phyloP scores from a whole-genome alignment of 371 early-diverging fungal genomes.

The Globomyces sp. region DNA sequence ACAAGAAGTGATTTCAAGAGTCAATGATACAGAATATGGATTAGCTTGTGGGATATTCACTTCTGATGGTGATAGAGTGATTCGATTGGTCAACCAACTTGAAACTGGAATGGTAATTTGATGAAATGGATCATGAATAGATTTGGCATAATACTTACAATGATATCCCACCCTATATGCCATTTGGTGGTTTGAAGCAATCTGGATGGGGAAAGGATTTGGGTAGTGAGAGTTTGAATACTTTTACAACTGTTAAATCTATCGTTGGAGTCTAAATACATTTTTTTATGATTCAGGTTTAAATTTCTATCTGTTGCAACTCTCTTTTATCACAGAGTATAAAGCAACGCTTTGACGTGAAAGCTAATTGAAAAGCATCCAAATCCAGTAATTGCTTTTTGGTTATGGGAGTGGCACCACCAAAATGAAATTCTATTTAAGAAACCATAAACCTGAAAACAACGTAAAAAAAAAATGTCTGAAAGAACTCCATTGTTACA shows the following conservation, averaged over 20 bases:
- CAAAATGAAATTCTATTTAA: too few species aligned
- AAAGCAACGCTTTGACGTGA: too few species aligned
- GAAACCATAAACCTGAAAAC: too few species aligned
- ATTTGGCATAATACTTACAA: constrained; percentile 10
- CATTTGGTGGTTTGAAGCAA: constrained; percentile 3
- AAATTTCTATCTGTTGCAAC: too few species aligned
- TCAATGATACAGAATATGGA: constrained; percentile 26
- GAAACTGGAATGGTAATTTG: background rate
- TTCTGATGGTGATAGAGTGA: background rate
- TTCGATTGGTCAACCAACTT: background rate
- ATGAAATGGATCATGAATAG: too few species aligned
- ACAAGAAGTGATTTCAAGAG: constrained; percentile 19
- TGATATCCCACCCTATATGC: constrained; percentile 4
- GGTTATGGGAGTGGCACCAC: too few species aligned
- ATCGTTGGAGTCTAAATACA: background rate
- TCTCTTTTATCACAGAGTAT: too few species aligned
- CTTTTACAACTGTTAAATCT: constrained; percentile 5
- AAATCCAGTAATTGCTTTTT: too few species aligned
- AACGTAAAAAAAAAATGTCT: too few species aligned
- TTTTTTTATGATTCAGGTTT: too few species aligned
- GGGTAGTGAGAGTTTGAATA: background rate
- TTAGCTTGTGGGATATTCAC: constrained; percentile 35
- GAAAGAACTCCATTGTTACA: too few species aligned
- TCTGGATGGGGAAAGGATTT: constrained; percentile 9
- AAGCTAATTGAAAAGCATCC: too few species aligned